Conservation (phyloP, 176 grass and related monocot genomes). For the Oryza coarctata region DNA sequence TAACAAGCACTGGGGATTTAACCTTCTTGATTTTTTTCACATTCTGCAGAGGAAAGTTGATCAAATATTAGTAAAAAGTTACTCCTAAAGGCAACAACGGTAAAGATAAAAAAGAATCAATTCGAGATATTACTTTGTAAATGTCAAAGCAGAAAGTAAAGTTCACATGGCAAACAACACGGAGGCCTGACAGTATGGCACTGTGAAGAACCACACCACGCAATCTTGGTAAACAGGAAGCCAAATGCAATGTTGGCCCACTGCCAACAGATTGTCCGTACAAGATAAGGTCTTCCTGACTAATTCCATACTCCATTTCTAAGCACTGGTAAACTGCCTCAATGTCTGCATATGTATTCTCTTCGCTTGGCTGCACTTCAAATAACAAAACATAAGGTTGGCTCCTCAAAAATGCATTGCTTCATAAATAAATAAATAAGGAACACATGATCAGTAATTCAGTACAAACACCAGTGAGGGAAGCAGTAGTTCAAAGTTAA, state of each 20-base stretch:
- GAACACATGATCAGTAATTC: neutral
- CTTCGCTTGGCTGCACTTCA: conserved; percentile 75
- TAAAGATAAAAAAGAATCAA: neutral
- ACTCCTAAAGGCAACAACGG: neutral
- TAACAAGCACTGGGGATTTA: conserved; percentile 91
- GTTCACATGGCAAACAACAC: conserved; percentile 96
- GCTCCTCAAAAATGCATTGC: neutral
- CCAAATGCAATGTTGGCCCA: conserved; percentile 91
- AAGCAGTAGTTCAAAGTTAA: conserved; percentile 22
- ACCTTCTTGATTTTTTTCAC: conserved; percentile 99
- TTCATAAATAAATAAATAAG: neutral
- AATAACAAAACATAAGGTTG: conserved; percentile 41
- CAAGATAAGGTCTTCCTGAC: conserved; percentile 94
- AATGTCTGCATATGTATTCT: conserved; percentile 97
- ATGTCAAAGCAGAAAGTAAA: conserved; percentile 98
- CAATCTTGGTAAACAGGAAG: conserved; percentile 78
- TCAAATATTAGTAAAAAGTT: conserved; percentile 38
- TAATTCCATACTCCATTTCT: conserved; percentile 89
- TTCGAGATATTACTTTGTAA: conserved; percentile 72
- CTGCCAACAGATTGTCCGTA: conserved; percentile 99
- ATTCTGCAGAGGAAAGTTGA: conserved; percentile 62
- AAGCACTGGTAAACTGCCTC: conserved; percentile 97
- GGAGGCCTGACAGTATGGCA: conserved; percentile 91
- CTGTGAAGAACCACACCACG: conserved; percentile 96
- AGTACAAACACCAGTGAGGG: neutral